Evolutionary conservation across 768 basidiomycete species (phyloP), one percentile per base, ranked within the genome.

Genomic region (Tulasnella sp.): DNA sequence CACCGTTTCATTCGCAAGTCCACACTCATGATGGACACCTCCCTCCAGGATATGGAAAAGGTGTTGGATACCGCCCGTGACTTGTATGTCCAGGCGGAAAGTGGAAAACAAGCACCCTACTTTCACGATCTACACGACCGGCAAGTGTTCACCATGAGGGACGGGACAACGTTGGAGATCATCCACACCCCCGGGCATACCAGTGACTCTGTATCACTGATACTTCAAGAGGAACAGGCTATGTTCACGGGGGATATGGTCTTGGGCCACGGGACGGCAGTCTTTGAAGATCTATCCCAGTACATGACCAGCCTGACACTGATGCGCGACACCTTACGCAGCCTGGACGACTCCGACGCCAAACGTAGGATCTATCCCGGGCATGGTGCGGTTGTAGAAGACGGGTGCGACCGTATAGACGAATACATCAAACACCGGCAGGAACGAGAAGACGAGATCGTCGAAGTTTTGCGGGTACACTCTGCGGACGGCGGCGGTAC

Each of bases 131-230:
- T 87, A 12, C 62, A 65, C 39, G 78, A 86, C 54, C 69, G 68
- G 0, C 84, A 88, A 64, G 65, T 68, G 2, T 65, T 87, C 36
- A 56, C 67, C 14, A 66, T 76, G 25, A 43, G 41, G 6, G 61
- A 65, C 32, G 53, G 42, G 5, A 34, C 35, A 31, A 64, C 67
- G 1, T 74, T 96, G 8, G 74, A 74, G 23, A 78, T 96, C 21
- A 64, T 97, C 0, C 82, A 89, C 66, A 83, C 88, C 0, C 94
- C 94, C 0, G 94, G 94, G 0, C 94, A 97, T 63, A 97, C 94
- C 0, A 63, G 71, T 43, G 94, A 98, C 67, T 92, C 88, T 2
- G 77, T 96, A 65, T 82, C 76, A 48, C 72, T 97, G 36, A 72
- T 82, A 55, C 72, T 91, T 49, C 73, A 78, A 0, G 75, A 77